Evolutionary conservation across 371 early-diverging fungal genomes (phyloP), one percentile per base, ranked within the genome.

Genomic region (Mortierella sp.): DNA sequence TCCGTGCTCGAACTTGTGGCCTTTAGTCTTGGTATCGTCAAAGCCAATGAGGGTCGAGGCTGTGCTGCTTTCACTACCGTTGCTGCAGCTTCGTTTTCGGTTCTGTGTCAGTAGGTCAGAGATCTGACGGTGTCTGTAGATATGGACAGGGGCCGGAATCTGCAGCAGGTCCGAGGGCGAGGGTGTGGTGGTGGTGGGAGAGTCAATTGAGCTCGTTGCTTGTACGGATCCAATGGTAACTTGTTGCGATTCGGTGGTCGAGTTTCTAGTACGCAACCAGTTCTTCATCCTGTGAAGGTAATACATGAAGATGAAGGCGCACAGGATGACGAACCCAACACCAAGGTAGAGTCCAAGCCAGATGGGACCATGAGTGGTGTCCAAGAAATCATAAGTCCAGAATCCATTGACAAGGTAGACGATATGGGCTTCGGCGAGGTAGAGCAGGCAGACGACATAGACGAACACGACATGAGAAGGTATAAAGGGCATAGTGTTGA

Each of bases 401-500:
- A 69, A 57, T 1, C 76, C 76, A 34, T 69, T 54, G 24, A 76
- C 69, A 8, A 7, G 28, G 22, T 69, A 31, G 39, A 76, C 76
- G n/a, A 76, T 0, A 27, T 54, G 57, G 0, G 69, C 69, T 19
- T 76, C 69, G 13, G 43, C 60, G 19, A 76, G 59, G 43, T 68
- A 76, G 31, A 76, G 54, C 0, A 76, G 41, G 17, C 69, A 57
- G 57, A 68, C 19, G 2, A 31, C 3, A 16, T 57, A 40, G 51
- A 76, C 76, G 46, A 68, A 28, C 19, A 54, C 0, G 46, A 69
- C 3, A 13, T 76, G 66, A 9, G 76, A 45, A 25, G 65, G 62
- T 25, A 76, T 61, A 48, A 76, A 64, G 40, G 76, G 65, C 76
- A 76, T 68, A 25, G 60, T 29, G 41, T 76, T 76, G 69, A 76